Conservation (phyloP, 1,284 basidiomycete genomes). For the Gastroboletus turbinatus region DNA sequence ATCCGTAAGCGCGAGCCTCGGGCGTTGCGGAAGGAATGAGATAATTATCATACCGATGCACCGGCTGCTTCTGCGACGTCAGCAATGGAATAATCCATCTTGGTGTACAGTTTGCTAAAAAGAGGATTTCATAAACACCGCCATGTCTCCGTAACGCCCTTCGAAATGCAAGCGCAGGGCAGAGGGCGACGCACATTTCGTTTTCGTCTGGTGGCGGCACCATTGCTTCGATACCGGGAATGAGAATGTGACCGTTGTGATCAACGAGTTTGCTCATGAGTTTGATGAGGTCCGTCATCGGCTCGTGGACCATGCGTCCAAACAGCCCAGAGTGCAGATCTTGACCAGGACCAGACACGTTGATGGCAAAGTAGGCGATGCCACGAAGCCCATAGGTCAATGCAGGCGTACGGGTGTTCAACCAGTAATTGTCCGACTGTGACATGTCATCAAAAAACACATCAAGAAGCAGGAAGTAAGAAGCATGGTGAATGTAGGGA, state of each 20-base stretch:
- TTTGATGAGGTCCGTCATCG: slow-evolving; percentile 78
- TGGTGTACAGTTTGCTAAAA: slow-evolving; percentile 59
- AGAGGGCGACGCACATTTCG: slow-evolving; percentile 55
- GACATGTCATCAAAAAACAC: slow-evolving; percentile 26
- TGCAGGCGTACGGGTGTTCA: slow-evolving; percentile 76
- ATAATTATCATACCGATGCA: slow-evolving; percentile 37
- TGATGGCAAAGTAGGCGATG: slow-evolving; percentile 86
- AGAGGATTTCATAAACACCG: not conserved
- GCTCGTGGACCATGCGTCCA: slow-evolving; percentile 87
- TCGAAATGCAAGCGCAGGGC: not conserved
- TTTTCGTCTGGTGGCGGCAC: slow-evolving; percentile 76
- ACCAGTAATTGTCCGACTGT: slow-evolving; percentile 87
- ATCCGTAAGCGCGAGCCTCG: not conserved
- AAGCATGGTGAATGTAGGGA: not conserved
- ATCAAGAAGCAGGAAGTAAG: too few relatives aligned
- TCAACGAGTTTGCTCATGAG: slow-evolving; percentile 89
- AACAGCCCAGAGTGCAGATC: slow-evolving; percentile 95
- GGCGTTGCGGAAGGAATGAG: not conserved
- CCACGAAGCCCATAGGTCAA: slow-evolving; percentile 85
- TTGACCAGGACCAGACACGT: slow-evolving; percentile 80
- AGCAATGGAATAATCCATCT: slow-evolving; percentile 70
- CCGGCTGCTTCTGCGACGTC: slow-evolving; percentile 87
- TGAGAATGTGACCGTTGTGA: slow-evolving; percentile 79
- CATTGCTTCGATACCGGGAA: slow-evolving; percentile 91
- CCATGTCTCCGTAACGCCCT: not conserved